Conservation (phyloP, 805 yeast species). For the Candida chauliodis region DNA sequence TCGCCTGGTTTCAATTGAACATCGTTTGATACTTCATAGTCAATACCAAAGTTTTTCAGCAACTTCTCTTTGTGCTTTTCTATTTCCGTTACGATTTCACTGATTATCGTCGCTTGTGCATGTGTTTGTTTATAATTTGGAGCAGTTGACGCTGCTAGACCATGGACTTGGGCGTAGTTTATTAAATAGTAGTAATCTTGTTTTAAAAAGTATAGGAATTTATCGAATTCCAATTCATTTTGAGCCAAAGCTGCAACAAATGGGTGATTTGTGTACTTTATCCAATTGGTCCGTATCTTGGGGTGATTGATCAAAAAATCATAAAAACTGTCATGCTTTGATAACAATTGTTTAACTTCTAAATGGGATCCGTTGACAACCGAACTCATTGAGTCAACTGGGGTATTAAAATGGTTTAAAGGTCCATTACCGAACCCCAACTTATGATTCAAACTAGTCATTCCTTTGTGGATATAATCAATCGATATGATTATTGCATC, state of each 20-base stretch:
- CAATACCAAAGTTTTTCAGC: slow-evolving; percentile 34
- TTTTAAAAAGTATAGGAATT: slow-evolving; percentile 51
- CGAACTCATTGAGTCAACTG: slow-evolving; percentile 12
- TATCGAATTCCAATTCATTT: slow-evolving; percentile 44
- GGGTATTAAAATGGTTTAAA: slow-evolving; percentile 58
- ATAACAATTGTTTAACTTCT: background rate
- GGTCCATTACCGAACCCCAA: slow-evolving; percentile 68
- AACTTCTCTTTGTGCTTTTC: slow-evolving; percentile 53
- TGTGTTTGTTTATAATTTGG: slow-evolving; percentile 50
- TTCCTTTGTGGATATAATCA: slow-evolving; percentile 65
- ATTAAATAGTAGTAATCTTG: slow-evolving; percentile 70
- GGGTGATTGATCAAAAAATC: slow-evolving; percentile 57
- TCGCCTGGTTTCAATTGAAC: slow-evolving; percentile 45
- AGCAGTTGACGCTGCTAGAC: slow-evolving; percentile 60
- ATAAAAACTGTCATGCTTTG: slow-evolving; percentile 4
- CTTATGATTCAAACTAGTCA: slow-evolving; percentile 39
- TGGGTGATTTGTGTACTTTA: slow-evolving; percentile 54
- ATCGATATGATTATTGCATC: slow-evolving; percentile 56
- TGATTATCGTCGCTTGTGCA: slow-evolving; percentile 48
- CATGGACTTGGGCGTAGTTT: slow-evolving; percentile 66
- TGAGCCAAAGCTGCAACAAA: slow-evolving; percentile 55
- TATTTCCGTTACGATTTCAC: slow-evolving; percentile 53
- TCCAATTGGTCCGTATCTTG: slow-evolving; percentile 53
- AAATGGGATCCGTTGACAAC: slow-evolving; percentile 9
- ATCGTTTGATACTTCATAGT: slow-evolving; percentile 39